Conservation (phyloP, 2,329 filamentous ascomycete species). For the Colletotrichum aenigma region DNA sequence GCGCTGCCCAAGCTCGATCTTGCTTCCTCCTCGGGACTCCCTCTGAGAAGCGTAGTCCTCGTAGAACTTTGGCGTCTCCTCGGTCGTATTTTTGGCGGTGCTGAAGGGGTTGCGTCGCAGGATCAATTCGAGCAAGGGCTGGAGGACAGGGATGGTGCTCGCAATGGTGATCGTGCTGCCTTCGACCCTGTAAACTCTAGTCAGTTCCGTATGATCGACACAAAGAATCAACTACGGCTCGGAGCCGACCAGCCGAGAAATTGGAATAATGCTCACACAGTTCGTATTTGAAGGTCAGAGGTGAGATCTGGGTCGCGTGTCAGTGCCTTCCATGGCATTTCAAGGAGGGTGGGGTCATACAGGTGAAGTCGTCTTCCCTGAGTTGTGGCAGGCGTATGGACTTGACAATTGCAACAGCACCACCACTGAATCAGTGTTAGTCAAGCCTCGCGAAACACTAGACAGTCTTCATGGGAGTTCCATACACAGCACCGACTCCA, state of each 20-base stretch:
- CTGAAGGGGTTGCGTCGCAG: not conserved
- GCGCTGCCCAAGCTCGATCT: constrained; percentile 13
- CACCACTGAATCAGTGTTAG: constrained; percentile 3
- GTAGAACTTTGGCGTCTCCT: not conserved
- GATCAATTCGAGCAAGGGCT: constrained; percentile 26
- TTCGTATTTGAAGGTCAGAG: constrained; percentile 48
- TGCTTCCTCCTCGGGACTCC: not conserved
- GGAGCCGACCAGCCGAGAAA: not conserved
- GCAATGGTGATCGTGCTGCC: constrained; percentile 37
- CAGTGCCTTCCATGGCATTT: not conserved
- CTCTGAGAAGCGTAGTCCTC: not conserved
- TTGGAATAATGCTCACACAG: constrained; percentile 33
- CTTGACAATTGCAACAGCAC: constrained; percentile 33
- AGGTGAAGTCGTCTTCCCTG: constrained; percentile 25
- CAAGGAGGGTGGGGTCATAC: not conserved
- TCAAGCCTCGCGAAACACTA: not conserved
- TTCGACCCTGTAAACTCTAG: constrained; percentile 29
- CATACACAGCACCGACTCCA: constrained; percentile 41
- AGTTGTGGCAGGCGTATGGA: constrained; percentile 36
- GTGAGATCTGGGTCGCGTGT: constrained; percentile 30
- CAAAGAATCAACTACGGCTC: not conserved
- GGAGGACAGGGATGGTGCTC: constrained; percentile 36
- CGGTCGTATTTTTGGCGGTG: not conserved
- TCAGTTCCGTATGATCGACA: not conserved
- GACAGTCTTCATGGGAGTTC: not conserved